These are phyloP conservation scores for Phanerochaete sordida DNA, from an alignment of 768 basidiomycete species.

Conservation along the genomic window DNA sequence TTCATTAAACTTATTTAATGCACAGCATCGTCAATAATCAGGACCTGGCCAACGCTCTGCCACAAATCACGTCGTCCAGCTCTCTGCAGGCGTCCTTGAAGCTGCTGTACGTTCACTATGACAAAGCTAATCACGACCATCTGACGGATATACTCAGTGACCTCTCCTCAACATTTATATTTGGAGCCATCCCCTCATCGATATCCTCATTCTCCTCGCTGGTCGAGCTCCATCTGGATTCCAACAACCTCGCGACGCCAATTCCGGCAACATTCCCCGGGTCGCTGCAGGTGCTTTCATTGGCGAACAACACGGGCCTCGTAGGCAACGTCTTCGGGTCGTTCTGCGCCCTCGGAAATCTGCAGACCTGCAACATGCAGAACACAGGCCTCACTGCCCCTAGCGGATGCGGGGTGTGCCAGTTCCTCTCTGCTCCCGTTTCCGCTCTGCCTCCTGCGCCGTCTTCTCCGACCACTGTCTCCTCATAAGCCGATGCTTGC, in stretches of 20 bases:
- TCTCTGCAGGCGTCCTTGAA: conserved; percentile 31
- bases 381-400: conserved; percentile 21
- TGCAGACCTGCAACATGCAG: conserved; percentile 26
- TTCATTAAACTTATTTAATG: background rate
- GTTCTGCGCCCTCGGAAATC: conserved; percentile 24
- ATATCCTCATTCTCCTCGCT: conserved; percentile 33
- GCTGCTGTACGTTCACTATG: conserved; percentile 27
- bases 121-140: background rate
- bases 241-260: conserved; percentile 32
- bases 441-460: background rate
- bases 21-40: conserved; percentile 36
- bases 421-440: conserved; percentile 14
- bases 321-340: conserved; percentile 26
- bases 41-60: conserved; percentile 29
- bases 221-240: conserved; percentile 35
- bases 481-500: too few species aligned
- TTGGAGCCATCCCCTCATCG: conserved; percentile 31
- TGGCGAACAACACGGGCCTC: conserved; percentile 36
- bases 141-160: conserved; percentile 23
- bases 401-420: conserved; percentile 23
- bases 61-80: conserved; percentile 28
- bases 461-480: too few species aligned
- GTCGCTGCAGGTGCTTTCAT: conserved; percentile 30
- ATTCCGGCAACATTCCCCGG: conserved; percentile 33
- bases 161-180: conserved; percentile 37